phyloP scores from a whole-genome alignment of 495 filamentous ascomycete species.

The Neurospora sp. region DNA sequence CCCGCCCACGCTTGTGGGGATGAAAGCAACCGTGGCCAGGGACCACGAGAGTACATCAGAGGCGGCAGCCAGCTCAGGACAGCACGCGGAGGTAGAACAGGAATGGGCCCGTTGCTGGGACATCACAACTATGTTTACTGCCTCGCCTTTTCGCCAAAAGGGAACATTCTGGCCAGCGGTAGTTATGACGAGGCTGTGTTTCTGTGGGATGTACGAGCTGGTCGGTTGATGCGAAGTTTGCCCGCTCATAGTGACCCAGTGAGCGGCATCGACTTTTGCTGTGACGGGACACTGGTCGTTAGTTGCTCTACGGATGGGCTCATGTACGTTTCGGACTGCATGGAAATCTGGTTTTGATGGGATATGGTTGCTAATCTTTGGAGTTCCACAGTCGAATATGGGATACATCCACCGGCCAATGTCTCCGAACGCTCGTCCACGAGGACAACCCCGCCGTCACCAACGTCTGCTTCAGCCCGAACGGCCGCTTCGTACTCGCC shows the following conservation, averaged over 20 bases:
- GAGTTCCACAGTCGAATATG: slow-evolving; percentile 56
- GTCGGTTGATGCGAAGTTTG: slow-evolving; percentile 72
- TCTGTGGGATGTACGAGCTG: slow-evolving; percentile 87
- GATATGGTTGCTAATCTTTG: slow-evolving; percentile 1
- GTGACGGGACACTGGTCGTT: slow-evolving; percentile 83
- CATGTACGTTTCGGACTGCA: slow-evolving; percentile 42
- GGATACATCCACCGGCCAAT: slow-evolving; percentile 94
- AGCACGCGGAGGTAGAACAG: slow-evolving; percentile 18
- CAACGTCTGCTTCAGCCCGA: slow-evolving; percentile 85
- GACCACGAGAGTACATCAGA: background rate
- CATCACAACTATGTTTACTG: slow-evolving; percentile 96
- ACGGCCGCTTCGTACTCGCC: slow-evolving; percentile 83
- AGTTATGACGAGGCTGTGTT: slow-evolving; percentile 97
- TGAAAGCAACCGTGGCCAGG: background rate
- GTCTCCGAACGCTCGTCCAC: slow-evolving; percentile 85
- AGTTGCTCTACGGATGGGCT: slow-evolving; percentile 85
- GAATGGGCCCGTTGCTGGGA: slow-evolving; percentile 53
- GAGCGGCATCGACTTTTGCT: slow-evolving; percentile 81
- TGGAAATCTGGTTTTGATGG: background rate
- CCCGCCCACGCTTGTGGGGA: slow-evolving; percentile 39
- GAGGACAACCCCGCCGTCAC: slow-evolving; percentile 91
- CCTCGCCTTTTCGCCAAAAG: slow-evolving; percentile 88
- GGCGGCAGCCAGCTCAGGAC: background rate
- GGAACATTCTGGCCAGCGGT: slow-evolving; percentile 88
- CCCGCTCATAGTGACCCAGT: slow-evolving; percentile 95